Evolutionary conservation across 2,329 filamentous ascomycete species (phyloP).

Genomic region (Penicillium decumbens): DNA sequence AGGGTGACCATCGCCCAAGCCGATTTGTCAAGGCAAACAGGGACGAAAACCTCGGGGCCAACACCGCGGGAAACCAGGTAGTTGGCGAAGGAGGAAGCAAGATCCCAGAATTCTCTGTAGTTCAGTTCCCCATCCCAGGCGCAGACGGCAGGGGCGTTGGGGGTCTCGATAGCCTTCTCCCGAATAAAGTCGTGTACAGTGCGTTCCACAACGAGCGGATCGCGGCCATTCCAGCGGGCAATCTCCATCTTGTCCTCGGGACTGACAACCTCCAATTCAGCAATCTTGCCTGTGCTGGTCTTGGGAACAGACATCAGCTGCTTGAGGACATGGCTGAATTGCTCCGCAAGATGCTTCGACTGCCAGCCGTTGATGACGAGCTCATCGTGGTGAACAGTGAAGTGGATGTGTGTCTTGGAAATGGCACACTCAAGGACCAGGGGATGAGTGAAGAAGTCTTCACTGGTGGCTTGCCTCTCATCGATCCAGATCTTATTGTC

Average conservation of each 20-base stretch:
- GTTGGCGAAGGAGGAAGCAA: conserved; percentile 29
- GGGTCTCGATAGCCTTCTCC: conserved; percentile 23
- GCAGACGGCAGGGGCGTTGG: conserved; percentile 30
- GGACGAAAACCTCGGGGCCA: conserved; percentile 31
- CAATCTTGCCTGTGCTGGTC: conserved; percentile 21
- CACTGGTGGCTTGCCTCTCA: conserved; percentile 51
- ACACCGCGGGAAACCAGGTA: conserved; percentile 32
- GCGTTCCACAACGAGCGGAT: conserved; percentile 23
- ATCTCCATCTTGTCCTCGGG: conserved; percentile 33
- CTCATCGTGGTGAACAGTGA: conserved; percentile 63
- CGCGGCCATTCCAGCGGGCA: conserved; percentile 30
- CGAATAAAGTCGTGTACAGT: conserved; percentile 34
- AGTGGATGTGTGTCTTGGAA: conserved; percentile 49
- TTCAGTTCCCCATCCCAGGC: conserved; percentile 36
- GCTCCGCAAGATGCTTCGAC: conserved; percentile 52
- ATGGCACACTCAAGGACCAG: conserved; percentile 63
- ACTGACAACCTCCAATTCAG: conserved; percentile 31
- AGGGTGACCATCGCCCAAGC: conserved; percentile 33
- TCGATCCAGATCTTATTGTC: conserved; percentile 28
- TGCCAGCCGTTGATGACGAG: conserved; percentile 51
- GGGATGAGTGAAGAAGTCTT: conserved; percentile 56
- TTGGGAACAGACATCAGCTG: conserved; percentile 31
- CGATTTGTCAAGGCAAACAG: conserved; percentile 35
- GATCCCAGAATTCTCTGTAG: conserved; percentile 29
- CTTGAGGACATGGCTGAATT: conserved; percentile 43